Evolutionary conservation across 2,329 filamentous ascomycete species (phyloP), one percentile per base, ranked within the genome.

Genomic region (Colletotrichum sp.): DNA sequence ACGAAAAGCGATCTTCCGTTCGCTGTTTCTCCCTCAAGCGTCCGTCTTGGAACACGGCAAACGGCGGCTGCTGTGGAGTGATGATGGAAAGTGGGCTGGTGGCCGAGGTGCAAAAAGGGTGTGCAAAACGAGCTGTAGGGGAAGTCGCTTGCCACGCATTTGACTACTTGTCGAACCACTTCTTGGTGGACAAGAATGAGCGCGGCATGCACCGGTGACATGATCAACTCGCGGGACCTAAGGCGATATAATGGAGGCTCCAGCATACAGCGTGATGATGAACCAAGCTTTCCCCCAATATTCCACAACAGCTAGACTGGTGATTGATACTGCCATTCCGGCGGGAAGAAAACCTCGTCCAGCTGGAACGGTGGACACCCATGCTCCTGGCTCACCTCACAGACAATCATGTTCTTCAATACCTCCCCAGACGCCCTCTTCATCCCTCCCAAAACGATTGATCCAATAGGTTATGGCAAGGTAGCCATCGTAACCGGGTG

Each of bases 401-500:
- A 29, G 54, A 27, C 24, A 57, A 57, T 62, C 34, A 80, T 80
- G 79, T 77, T 80, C 33, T 80, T 80, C 78, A 78, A 76, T 65
- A 74, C 77, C 5, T 70, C 75, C 2, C 75, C 77, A 13, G 78
- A 80, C 75, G 71, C 78, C 67, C 76, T 78, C 66, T 79, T 55
- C 57, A 70, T 78, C 72, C 71, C 76, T 34, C 77, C 78, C 34
- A 77, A 24, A 77, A 79, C 69, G 79, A 76, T 74, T 27, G 70
- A 73, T 38, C 61, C 66, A 8, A 24, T 70, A 21, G 70, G 66
- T 15, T 66, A 65, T 34, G 77, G 77, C 33, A 78, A 78, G 43
- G 78, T 81, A n/a, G 80, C 80, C 33, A 69, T 82, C 59, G 70
- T 82, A 21, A 82, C 80, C 1, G 80, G 80, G 9, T 81, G 80